Evolutionary conservation across 1,284 basidiomycete genomes (phyloP).

Genomic region (Chondrostereum purpureum): DNA sequence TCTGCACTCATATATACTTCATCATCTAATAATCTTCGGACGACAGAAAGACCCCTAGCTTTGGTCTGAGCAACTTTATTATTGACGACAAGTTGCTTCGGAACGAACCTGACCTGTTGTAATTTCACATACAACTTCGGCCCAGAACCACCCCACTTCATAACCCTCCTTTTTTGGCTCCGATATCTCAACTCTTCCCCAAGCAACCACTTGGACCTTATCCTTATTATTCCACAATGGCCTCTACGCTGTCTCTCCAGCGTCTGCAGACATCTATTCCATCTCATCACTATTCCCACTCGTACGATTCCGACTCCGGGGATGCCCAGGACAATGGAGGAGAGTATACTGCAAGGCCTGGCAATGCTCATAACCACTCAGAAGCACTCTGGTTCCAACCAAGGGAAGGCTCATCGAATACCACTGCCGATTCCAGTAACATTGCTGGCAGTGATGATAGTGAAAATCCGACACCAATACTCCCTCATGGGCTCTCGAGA

Average conservation of each 20-base stretch:
- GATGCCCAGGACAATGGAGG: not conserved
- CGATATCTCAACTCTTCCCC: too few species aligned
- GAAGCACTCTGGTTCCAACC: slow-evolving; percentile 4
- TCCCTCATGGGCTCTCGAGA: slow-evolving; percentile 41
- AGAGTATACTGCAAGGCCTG: slow-evolving; percentile 2
- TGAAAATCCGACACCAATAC: slow-evolving; percentile 23
- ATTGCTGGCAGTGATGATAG: slow-evolving; percentile 5
- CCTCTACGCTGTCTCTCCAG: not conserved
- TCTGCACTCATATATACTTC: too few species aligned
- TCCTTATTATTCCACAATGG: not conserved
- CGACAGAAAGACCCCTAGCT: too few species aligned
- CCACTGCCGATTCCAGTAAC: not conserved
- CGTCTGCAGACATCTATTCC: not conserved
- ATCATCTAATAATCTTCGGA: too few species aligned
- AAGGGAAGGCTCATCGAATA: slow-evolving; percentile 1
- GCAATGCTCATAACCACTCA: not conserved
- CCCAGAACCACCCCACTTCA: too few species aligned
- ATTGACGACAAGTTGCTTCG: too few species aligned
- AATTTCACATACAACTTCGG: too few species aligned
- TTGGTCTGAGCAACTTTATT: too few species aligned
- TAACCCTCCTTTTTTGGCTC: too few species aligned
- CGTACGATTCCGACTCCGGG: not conserved
- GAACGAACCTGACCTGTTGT: too few species aligned
- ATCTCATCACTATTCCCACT: not conserved
- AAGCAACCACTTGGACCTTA: too few species aligned